These are phyloP conservation scores for Dothideomycetes sp. DNA, from an alignment of 2,329 filamentous ascomycete species.

Conservation along the genomic window DNA sequence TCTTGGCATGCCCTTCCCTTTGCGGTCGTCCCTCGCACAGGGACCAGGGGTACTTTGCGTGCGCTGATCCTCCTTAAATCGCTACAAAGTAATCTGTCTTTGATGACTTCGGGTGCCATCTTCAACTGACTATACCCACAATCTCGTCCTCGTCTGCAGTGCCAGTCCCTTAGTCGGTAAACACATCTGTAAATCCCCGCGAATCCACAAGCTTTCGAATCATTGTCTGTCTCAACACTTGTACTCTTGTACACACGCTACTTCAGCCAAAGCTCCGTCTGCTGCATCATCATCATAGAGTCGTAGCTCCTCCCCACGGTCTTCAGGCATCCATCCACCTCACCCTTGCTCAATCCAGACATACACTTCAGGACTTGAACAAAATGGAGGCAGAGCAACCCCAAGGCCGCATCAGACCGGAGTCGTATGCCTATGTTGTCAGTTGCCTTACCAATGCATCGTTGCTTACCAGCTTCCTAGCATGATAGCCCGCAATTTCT, in stretches of 20 bases:
- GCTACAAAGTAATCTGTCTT: not conserved
- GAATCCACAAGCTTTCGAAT: too few species aligned
- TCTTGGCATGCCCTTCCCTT: not conserved
- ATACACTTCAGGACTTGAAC: too few species aligned
- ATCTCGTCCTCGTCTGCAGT: not conserved
- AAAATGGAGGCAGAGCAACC: too few species aligned
- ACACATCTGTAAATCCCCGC: too few species aligned
- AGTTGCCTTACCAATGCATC: not conserved
- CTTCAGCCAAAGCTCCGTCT: not conserved
- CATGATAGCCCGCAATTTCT: constrained; percentile 80
- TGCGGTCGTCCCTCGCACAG: not conserved
- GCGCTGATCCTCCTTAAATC: not conserved
- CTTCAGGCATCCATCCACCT: too few species aligned
- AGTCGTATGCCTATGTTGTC: constrained; percentile 13
- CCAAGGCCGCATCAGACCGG: constrained; percentile 11
- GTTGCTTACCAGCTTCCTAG: constrained; percentile 34
- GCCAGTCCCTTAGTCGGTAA: too few species aligned
- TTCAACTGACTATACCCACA: not conserved
- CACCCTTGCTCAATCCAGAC: too few species aligned
- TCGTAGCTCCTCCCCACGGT: too few species aligned
- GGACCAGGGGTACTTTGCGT: not conserved
- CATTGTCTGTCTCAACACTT: too few species aligned
- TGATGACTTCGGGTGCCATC: not conserved
- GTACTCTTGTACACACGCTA: too few species aligned
- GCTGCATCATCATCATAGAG: not conserved